Evolutionary conservation across 1,139 yeast species (phyloP).

Genomic region (Suhomyces taliae): DNA sequence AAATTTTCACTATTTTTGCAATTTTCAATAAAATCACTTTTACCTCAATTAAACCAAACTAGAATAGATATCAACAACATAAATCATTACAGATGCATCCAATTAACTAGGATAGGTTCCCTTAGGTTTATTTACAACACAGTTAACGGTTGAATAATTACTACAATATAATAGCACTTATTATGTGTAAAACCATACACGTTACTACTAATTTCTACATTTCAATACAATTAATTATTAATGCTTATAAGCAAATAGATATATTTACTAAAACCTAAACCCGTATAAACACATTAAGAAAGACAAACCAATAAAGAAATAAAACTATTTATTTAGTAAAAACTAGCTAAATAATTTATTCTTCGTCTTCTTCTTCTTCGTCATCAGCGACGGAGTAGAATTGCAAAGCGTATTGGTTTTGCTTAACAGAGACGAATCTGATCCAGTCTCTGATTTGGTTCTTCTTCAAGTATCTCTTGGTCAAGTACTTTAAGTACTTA

Average conservation of each 20-base stretch:
- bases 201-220: background rate
- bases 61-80: too few relatives aligned
- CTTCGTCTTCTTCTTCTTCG: slow-evolving; percentile 90
- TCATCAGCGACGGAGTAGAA: slow-evolving; percentile 98
- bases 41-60: too few relatives aligned
- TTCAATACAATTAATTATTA: background rate
- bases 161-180: too few relatives aligned
- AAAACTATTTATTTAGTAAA: slow-evolving; percentile 10
- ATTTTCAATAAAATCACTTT: too few relatives aligned
- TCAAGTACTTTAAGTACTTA: slow-evolving; percentile 98
- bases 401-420: slow-evolving; percentile 96
- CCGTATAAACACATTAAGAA: slow-evolving; percentile 9
- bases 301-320: slow-evolving; percentile 5
- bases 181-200: background rate
- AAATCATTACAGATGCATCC: too few relatives aligned
- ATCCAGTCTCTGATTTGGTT: slow-evolving; percentile 99
- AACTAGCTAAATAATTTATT: slow-evolving; percentile 40
- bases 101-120: too few relatives aligned
- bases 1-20: too few relatives aligned
- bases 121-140: too few relatives aligned
- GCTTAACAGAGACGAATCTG: slow-evolving; percentile 96
- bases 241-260: slow-evolving; percentile 9
- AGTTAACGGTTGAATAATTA: too few relatives aligned
- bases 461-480: slow-evolving; percentile 99
- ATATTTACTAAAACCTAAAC: slow-evolving; percentile 12